Base-by-base conservation (phyloP, 257 asterid species). In the Linaria vulgaris region DNA sequence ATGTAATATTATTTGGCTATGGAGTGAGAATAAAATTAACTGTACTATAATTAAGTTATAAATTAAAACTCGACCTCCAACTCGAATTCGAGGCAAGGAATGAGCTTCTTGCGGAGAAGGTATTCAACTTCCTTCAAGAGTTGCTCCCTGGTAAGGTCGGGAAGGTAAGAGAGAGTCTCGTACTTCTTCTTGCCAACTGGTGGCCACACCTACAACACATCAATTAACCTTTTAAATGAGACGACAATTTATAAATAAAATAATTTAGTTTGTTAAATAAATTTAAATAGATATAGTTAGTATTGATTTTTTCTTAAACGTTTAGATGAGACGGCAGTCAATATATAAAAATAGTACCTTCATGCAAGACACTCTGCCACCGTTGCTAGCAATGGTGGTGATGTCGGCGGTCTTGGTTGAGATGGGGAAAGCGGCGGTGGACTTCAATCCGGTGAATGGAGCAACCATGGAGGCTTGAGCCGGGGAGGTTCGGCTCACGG, bases 81-180 rank as follows among this genome's bases (percentile, higher is more conserved):
- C 61, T 70, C 78, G 72, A 80, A 83, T 55, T 83, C 90, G 6
- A 83, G 65, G 78, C 90, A 83, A 25, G 87, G 90, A 74, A 83
- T 66, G 67, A 74, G 71, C 15, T 66, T 66, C 0, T 1, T 2
- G 3, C 68, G 73, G 69, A 83, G 48, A n/a, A 80, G 85, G 81
- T 39, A 80, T 1, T 80, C 90, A 0, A 83, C 17, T 67, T 83
- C 66, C 74, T 63, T 78, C 6, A 69, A 31, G 53, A 83, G 74
- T 24, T 80, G 87, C 52, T 75, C 83, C 45, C 66, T 61, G 0
- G 85, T 66, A 27, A 83, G 66, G 1, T 38, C 46, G 2, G 89
- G 86, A 11, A 83, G 82, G 80, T 83, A 83, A 0, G 86, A 83
- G n/a, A 83, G 68, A 0, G 90, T 80, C 69, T 83, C 85, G 79